Percentiles rank a stretch among this genome's conserved stretches.
phyloP scores from a whole-genome alignment of 768 basidiomycete species.

The Sistotremastrum suecicum region DNA sequence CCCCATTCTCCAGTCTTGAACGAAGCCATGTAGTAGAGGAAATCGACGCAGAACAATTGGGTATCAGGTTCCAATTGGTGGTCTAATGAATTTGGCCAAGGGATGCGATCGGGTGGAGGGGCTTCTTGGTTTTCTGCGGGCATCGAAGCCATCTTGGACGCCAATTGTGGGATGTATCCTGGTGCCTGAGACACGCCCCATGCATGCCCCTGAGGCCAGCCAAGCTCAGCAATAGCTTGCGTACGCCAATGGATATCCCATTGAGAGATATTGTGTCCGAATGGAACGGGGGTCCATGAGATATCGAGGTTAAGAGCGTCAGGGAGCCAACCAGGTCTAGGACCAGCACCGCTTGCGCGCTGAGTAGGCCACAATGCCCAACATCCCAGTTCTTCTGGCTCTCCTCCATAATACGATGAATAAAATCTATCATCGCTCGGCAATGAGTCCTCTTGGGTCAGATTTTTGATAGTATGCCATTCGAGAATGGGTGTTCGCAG shows the following conservation, averaged over 20 bases:
- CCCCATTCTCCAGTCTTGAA: conserved; percentile 39
- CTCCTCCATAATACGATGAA: conserved; percentile 14
- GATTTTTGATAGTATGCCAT: conserved; percentile 49
- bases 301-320: no score
- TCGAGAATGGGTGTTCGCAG: conserved; percentile 39
- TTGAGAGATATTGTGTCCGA: no score
- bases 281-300: no score
- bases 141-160: no score
- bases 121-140: background rate
- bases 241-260: no score
- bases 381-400: conserved; percentile 16
- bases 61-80: conserved; percentile 8
- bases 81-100: background rate
- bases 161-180: no score
- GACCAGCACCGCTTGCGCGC: background rate
- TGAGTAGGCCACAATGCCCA: conserved; percentile 10
- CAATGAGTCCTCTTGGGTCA: background rate
- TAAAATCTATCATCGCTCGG: no score
- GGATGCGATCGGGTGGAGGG: conserved; percentile 3
- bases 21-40: conserved; percentile 9
- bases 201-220: no score
- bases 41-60: conserved; percentile 8
- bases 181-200: no score
- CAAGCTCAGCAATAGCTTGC: no score
- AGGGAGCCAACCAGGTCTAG: no score